Base-by-base conservation (phyloP, 257 asterid species). In the Datura wrightii region DNA sequence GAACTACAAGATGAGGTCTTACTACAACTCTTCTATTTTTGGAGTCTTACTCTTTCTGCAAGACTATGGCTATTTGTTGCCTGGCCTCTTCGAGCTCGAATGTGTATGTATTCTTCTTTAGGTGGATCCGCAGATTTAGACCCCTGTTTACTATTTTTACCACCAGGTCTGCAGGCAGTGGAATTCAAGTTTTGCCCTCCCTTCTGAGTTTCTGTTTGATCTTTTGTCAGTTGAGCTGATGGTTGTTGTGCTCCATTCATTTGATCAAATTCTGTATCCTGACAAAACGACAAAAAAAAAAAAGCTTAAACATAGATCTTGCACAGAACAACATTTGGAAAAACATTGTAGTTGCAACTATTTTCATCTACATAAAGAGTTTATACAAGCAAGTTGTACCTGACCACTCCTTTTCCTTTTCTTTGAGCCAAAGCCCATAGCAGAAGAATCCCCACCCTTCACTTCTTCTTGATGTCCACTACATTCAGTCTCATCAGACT, bases 31-130 rank as follows among this genome's bases (percentile, higher is more conserved):
- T 10, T 79, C 41, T 42, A 37, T 15, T 62, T 10, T 83, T 41
- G 36, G 65, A 67, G 44, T 31, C 84, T 85, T 89, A 96, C 99
- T 92, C 99, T 92, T 90, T 96, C 99, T 74, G 99, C 99, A 82
- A 96, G 97, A 85, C 99, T 96, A 70, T 96, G 99, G 92, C 97
- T 96, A 87, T 96, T 96, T 15, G 99, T 96, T 2, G 99, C 99
- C 89, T 93, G 98, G 48, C 98, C 99, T 87, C 97, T 88, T 62
- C 97, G 87, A 71, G 99, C 99, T 89, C 99, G 86, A 62, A 93
- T 86, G 66, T 92, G 97, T 69, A 96, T 92, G 85, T 96, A 94
- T 34, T 92, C 98, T 85, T 93, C 97, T 88, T 95, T 94, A 6
- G 96, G 93, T 14, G 85, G 87, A 88, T 91, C 98, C 3, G 96